Evolutionary conservation across 352 stramenopile species (phyloP).

Genomic region (Halophytophthora polymorphica): DNA sequence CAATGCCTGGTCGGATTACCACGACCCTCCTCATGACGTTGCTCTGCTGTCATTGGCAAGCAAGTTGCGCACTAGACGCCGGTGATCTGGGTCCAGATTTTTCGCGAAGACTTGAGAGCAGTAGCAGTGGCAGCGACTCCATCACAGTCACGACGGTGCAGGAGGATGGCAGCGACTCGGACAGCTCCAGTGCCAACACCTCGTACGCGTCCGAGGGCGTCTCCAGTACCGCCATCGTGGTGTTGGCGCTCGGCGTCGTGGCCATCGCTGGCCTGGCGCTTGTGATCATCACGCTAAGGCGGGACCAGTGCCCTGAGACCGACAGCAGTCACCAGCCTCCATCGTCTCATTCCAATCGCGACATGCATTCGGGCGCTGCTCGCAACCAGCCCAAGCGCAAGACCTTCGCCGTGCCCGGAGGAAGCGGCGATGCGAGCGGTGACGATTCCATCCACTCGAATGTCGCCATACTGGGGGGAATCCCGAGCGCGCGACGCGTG

Average conservation of each 20-base stretch:
- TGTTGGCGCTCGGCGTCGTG: conserved; percentile 16
- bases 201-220: conserved; percentile 3
- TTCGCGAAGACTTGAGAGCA: not conserved
- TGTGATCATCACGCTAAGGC: conserved; percentile 14
- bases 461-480: conserved; percentile 21
- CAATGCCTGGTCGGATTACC: no score
- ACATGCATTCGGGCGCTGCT: conserved; percentile 9
- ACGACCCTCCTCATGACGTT: no score
- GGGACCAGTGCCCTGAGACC: conserved; percentile 3
- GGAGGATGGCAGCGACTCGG: conserved; percentile 9
- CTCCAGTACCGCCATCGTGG: conserved; percentile 15
- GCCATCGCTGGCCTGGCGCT: conserved; percentile 13
- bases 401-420: conserved; percentile 19
- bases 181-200: conserved; percentile 1
- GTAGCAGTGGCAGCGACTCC: not conserved
- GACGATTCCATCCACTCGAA: conserved; percentile 20
- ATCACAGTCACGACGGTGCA: conserved; percentile 10
- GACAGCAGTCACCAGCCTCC: conserved; percentile 5
- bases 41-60: no score
- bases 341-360: not conserved
- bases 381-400: conserved; percentile 20
- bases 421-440: conserved; percentile 4
- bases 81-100: not conserved
- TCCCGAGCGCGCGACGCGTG: conserved; percentile 9
- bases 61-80: not conserved